Conservation (phyloP, 2,329 filamentous ascomycete genomes). For the Mollisia scopiformis region DNA sequence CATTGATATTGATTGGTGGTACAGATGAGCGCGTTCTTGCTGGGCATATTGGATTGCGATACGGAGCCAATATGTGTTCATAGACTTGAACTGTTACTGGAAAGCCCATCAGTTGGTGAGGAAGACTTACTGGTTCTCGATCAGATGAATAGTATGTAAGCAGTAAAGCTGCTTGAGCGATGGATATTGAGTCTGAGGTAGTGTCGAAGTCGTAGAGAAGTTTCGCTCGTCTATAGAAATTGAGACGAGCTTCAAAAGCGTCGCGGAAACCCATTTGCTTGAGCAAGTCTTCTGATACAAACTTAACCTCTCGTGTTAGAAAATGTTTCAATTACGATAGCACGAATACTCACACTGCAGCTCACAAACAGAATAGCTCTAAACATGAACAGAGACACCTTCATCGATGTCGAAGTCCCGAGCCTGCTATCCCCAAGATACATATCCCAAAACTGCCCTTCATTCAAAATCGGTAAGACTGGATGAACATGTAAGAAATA, state of each 20-base stretch:
- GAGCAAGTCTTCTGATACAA: slow-evolving; percentile 5
- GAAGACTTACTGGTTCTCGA: slow-evolving; percentile 1
- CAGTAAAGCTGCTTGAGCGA: slow-evolving; percentile 35
- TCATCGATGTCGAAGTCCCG: not conserved
- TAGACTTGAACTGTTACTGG: slow-evolving; percentile 8
- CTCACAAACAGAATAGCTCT: slow-evolving; percentile 50
- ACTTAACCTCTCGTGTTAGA: slow-evolving; percentile 3
- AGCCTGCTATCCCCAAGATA: slow-evolving; percentile 37
- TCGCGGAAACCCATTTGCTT: slow-evolving; percentile 42
- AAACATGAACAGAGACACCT: slow-evolving; percentile 48
- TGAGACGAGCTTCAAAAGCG: slow-evolving; percentile 47
- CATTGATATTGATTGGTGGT: slow-evolving; percentile 36
- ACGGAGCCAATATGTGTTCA: slow-evolving; percentile 52
- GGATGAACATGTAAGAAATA: slow-evolving; percentile 53
- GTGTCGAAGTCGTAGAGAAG: slow-evolving; percentile 39
- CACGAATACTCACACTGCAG: slow-evolving; percentile 39
- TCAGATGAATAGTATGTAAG: slow-evolving; percentile 15
- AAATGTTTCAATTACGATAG: too few species aligned
- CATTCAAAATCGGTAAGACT: slow-evolving; percentile 46
- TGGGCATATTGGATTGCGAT: slow-evolving; percentile 54
- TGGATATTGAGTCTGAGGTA: slow-evolving; percentile 30
- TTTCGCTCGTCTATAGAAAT: slow-evolving; percentile 48
- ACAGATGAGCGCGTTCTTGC: slow-evolving; percentile 47
- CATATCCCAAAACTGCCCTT: slow-evolving; percentile 53
- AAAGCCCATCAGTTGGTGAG: not conserved